Conservation (phyloP, 805 yeast species). For the Zygoascus ofunaensis region DNA sequence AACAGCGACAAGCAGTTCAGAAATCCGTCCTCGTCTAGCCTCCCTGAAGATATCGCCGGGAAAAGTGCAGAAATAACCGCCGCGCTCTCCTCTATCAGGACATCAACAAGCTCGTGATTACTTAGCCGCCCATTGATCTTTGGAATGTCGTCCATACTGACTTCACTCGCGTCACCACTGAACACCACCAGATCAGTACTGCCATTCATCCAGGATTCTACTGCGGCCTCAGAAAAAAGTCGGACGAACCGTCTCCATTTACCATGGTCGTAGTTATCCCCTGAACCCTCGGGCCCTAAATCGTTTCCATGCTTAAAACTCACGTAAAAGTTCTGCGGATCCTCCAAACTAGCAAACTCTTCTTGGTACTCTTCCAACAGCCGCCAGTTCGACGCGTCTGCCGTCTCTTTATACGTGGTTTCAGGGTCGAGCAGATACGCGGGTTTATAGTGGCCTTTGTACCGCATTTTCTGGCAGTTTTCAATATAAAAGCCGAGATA, state of each 20-base stretch:
- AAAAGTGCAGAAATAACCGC: too few species aligned
- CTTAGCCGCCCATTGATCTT: neutral
- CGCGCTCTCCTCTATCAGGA: too few species aligned
- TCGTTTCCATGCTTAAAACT: neutral
- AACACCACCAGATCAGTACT: neutral
- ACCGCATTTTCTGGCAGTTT: slow-evolving; percentile 74
- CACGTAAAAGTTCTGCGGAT: neutral
- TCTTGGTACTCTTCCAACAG: slow-evolving; percentile 8
- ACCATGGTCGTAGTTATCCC: too few species aligned
- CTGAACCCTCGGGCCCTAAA: too few species aligned
- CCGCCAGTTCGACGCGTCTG: slow-evolving; percentile 6
- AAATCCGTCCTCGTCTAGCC: too few species aligned
- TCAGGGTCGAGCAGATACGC: slow-evolving; percentile 28
- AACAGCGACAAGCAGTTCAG: too few species aligned
- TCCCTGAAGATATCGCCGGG: too few species aligned
- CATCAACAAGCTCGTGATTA: neutral
- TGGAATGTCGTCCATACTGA: neutral
- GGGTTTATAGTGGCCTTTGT: slow-evolving; percentile 54
- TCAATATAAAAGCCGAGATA: slow-evolving; percentile 75
- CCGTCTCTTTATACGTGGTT: neutral
- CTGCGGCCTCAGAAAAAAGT: too few species aligned
- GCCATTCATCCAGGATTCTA: too few species aligned
- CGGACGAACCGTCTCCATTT: too few species aligned
- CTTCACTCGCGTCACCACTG: neutral
- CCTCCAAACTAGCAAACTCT: slow-evolving; percentile 1